phyloP scores from a whole-genome alignment of 495 filamentous ascomycete genomes.

The Tuber calosporum region DNA sequence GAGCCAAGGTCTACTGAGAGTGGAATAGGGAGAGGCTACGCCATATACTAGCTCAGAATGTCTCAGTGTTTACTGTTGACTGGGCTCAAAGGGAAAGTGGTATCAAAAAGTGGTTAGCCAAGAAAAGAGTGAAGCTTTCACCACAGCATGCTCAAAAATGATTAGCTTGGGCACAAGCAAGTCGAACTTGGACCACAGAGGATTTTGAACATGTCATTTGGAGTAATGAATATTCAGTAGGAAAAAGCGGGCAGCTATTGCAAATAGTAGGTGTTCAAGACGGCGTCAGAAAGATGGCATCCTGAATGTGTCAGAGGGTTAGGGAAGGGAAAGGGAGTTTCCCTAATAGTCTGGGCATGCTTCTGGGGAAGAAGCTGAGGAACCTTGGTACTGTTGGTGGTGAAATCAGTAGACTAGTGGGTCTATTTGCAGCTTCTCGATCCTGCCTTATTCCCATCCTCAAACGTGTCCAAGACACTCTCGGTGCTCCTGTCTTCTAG shows the following conservation, averaged over 20 bases:
- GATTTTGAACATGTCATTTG: constrained; percentile 27
- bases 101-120: constrained; percentile 18
- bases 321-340: constrained; percentile 10
- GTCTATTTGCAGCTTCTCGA: constrained; percentile 6
- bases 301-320: constrained; percentile 12
- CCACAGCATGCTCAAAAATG: not conserved
- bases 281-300: constrained; percentile 14
- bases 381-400: constrained; percentile 5
- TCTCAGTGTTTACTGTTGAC: constrained; percentile 12
- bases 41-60: not conserved
- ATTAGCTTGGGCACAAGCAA: not conserved
- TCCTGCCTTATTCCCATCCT: not conserved
- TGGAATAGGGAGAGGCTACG: no score
- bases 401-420: constrained; percentile 9
- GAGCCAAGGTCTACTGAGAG: no score
- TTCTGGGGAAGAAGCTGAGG: constrained; percentile 13
- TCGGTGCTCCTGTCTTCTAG: constrained; percentile 15
- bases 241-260: constrained; percentile 5
- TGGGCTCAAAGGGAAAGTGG: not conserved
- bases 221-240: constrained; percentile 28
- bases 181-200: constrained; percentile 7
- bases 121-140: constrained; percentile 9
- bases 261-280: constrained; percentile 18
- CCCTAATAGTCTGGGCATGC: constrained; percentile 20
- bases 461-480: not conserved